Percentiles rank a stretch among this genome's conserved stretches.
phyloP scores from a whole-genome alignment of 2,329 filamentous ascomycete genomes.

The Fusarium cyanostomum region DNA sequence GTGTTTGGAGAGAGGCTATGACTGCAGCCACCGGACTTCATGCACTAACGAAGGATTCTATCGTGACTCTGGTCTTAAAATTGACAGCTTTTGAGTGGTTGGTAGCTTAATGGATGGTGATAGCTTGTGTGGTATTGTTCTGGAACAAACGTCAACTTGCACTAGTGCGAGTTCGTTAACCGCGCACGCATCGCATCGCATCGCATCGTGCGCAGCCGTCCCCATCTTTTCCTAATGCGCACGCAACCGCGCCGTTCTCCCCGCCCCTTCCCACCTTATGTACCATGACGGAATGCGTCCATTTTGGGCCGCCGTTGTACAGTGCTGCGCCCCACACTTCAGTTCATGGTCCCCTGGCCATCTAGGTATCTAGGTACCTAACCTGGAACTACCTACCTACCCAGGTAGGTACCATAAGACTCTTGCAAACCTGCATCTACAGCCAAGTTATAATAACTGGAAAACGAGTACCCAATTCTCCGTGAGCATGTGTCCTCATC shows the following conservation, averaged over 20 bases:
- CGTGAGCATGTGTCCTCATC: too few species aligned
- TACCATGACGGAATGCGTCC: constrained; percentile 36
- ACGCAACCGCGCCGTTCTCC: constrained; percentile 28
- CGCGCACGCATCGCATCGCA: constrained; percentile 15
- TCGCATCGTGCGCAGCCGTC: constrained; percentile 7
- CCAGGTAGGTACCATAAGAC: too few species aligned
- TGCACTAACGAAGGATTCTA: not conserved
- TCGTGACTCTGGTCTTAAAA: not conserved
- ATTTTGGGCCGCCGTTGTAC: constrained; percentile 22
- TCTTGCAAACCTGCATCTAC: too few species aligned
- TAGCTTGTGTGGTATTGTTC: constrained; percentile 32
- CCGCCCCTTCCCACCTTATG: constrained; percentile 30
- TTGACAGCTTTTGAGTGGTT: not conserved
- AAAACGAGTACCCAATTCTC: too few species aligned
- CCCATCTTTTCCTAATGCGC: constrained; percentile 19
- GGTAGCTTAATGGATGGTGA: not conserved
- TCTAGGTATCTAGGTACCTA: too few species aligned
- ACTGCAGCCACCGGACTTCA: not conserved
- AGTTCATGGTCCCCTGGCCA: too few species aligned
- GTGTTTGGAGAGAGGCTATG: not conserved
- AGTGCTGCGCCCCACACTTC: not conserved
- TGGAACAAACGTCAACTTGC: constrained; percentile 34
- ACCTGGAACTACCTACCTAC: too few species aligned
- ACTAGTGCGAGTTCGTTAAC: constrained; percentile 25
- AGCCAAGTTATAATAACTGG: too few species aligned